Conservation (phyloP, 768 basidiomycete genomes). For the Tephrocybe sp. region DNA sequence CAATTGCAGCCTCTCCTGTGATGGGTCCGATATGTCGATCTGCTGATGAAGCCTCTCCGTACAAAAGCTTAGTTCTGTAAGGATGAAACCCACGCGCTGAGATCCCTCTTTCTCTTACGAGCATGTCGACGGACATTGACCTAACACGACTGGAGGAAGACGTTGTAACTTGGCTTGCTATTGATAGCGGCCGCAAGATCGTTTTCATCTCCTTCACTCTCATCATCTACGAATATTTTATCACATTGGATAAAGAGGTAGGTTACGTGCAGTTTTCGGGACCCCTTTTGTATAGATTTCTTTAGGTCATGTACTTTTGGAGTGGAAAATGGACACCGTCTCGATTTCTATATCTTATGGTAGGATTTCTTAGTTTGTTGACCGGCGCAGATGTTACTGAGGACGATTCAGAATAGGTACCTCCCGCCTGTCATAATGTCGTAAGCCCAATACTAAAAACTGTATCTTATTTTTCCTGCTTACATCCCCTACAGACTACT, state of each 20-base stretch:
- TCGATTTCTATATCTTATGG: conserved; percentile 10
- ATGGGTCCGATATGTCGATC: no score
- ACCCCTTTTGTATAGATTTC: background rate
- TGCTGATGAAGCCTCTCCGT: no score
- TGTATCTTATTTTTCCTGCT: background rate
- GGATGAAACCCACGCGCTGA: background rate
- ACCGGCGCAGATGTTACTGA: background rate
- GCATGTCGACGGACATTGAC: conserved; percentile 3
- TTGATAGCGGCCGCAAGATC: conserved; percentile 10
- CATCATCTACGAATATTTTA: conserved; percentile 13
- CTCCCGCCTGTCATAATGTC: conserved; percentile 13
- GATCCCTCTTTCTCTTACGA: background rate
- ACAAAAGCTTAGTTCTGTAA: no score
- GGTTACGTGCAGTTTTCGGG: background rate
- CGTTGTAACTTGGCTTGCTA: conserved; percentile 9
- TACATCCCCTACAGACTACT: background rate
- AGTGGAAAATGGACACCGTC: conserved; percentile 16
- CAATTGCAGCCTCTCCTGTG: no score
- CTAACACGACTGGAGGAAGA: background rate
- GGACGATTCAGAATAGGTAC: conserved; percentile 10
- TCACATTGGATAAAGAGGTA: conserved; percentile 15
- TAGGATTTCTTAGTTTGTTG: conserved; percentile 2
- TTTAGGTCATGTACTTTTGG: conserved; percentile 14
- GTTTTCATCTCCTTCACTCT: conserved; percentile 10
- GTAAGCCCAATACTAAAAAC: background rate